Base-by-base conservation (phyloP, 441 rosid genomes). In the Viola pubescens region DNA sequence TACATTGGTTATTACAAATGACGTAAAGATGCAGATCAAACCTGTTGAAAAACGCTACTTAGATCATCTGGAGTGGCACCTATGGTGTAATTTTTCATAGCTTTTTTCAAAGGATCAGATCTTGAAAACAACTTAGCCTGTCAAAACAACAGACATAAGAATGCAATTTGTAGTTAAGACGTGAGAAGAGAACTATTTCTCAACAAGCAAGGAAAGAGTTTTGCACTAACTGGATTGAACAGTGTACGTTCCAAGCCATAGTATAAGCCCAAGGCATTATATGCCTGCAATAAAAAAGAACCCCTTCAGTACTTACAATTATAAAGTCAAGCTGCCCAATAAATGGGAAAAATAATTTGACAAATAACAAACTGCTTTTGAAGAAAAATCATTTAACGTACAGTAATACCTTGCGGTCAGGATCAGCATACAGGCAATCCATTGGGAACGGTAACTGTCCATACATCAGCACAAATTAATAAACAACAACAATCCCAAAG, bases 351-450 rank as follows among this genome's bases (percentile, higher is more conserved):
- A n/a, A 45, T 3, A 45, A n/a, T n/a, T 7, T 45, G 9, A 61
- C 7, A 10, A 41, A 8, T 9, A 34, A 46, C n/a, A 38, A 49
- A 37, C 3, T 44, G n/a, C n/a, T n/a, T n/a, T n/a, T n/a, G n/a
- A n/a, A n/a, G n/a, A n/a, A n/a, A n/a, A n/a, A n/a, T n/a, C n/a
- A 26, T 11, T 49, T 59, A 10, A 6, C 16, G 54, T 10, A 44
- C 4, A 45, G 38, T 4, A 10, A 53, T 77, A 88, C 96, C 95
- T 89, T 82, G 71, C 80, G 87, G 10, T 80, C 82, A 37, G 98
- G 96, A 80, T 91, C 98, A 4, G 94, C 95, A 55, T 83, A 88
- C 44, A 91, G 96, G 67, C 71, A 77, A 65, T 91, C 94, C 88
- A 82, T 73, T 3, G 98, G 96, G 54, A 91, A 88, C 16, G 96